Percentiles rank a stretch among this genome's conserved stretches.
Evolutionary conservation across 345 rosid species (phyloP).

Genomic region (Theobroma cacao): DNA sequence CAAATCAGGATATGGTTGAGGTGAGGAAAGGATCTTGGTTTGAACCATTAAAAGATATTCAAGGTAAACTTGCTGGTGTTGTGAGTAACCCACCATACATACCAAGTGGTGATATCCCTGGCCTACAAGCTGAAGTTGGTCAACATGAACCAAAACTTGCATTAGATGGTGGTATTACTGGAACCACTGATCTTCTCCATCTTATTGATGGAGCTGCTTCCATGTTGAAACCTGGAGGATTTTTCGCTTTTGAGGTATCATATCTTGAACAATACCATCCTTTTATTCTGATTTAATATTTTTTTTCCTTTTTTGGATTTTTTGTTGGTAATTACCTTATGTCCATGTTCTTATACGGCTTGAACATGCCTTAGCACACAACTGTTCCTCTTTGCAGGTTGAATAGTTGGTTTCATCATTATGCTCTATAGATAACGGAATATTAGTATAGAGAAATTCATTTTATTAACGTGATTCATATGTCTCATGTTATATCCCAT

Average conservation of each 20-base stretch:
- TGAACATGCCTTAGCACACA: too few species aligned
- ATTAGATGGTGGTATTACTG: constrained; percentile 76
- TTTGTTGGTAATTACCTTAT: not conserved
- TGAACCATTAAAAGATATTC: constrained; percentile 61
- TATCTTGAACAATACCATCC: constrained; percentile 9
- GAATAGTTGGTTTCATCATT: not conserved
- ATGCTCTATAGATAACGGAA: not conserved
- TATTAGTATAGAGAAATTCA: not conserved
- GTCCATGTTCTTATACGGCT: not conserved
- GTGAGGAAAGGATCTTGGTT: constrained; percentile 84
- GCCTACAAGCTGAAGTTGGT: constrained; percentile 88
- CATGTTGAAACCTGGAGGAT: constrained; percentile 73
- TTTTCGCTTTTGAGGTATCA: constrained; percentile 80
- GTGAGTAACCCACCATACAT: constrained; percentile 93
- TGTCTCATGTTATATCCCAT: not conserved
- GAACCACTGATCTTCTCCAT: constrained; percentile 72
- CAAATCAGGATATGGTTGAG: constrained; percentile 52
- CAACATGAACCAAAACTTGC: constrained; percentile 86
- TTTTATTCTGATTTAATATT: not conserved
- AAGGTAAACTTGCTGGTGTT: constrained; percentile 71
- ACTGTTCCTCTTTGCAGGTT: not conserved
- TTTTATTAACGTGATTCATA: not conserved
- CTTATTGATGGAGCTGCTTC: constrained; percentile 61
- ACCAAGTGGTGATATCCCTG: constrained; percentile 60
- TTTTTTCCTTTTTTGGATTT: not conserved